phyloP scores from a whole-genome alignment of 345 rosid genomes.

The Camelina neglecta region DNA sequence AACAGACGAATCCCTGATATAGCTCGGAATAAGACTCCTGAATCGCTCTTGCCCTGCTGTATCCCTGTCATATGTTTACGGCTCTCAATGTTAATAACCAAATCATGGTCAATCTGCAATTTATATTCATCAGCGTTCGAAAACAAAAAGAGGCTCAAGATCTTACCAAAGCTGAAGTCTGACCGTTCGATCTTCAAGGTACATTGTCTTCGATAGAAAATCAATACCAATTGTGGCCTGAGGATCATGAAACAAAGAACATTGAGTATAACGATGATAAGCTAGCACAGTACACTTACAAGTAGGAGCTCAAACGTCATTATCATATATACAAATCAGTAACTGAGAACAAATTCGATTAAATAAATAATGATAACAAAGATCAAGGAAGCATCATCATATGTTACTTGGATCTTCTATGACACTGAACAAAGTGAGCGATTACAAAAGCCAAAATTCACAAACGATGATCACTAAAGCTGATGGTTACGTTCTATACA shows the following conservation, averaged over 20 bases:
- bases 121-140: neutral
- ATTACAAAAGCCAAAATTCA: conserved; percentile 13
- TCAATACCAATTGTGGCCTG: conserved; percentile 91
- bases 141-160: conserved; percentile 1
- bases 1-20: conserved; percentile 83
- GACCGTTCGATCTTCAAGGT: conserved; percentile 86
- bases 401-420: neutral
- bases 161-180: conserved; percentile 79
- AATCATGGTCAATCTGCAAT: conserved; percentile 10
- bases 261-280: neutral
- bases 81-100: conserved; percentile 7
- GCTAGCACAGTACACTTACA: neutral
- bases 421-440: neutral
- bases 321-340: conserved; percentile 3
- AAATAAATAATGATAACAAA: conserved; percentile 6
- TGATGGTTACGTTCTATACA: conserved; percentile 4
- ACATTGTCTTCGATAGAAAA: conserved; percentile 87
- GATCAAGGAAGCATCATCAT: neutral
- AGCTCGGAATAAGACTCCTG: conserved; percentile 92
- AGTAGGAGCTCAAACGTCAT: neutral
- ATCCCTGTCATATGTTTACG: conserved; percentile 57
- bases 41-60: conserved; percentile 90
- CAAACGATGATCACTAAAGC: conserved; percentile 16
- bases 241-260: conserved; percentile 18
- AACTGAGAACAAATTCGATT: neutral